These are phyloP conservation scores for Wickerhamomyces canadensis DNA, from an alignment of 805 yeast species.

Conservation along the genomic window DNA sequence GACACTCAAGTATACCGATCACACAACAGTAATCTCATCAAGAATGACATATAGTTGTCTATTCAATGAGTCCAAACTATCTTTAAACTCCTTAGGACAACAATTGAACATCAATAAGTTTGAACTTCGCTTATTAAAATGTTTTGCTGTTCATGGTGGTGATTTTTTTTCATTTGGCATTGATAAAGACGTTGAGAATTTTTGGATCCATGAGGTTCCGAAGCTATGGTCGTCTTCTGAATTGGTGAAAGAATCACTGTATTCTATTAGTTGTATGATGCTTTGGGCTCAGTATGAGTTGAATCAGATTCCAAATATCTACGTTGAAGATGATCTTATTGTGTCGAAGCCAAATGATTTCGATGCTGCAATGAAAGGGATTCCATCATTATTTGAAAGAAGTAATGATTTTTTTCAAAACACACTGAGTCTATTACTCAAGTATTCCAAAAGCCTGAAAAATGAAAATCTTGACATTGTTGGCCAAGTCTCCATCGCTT, in stretches of 20 bases:
- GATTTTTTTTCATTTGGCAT: constrained; percentile 13
- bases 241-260: constrained; percentile 13
- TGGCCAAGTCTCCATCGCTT: constrained; percentile 12
- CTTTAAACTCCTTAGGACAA: constrained; percentile 17
- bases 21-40: too few species aligned
- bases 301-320: constrained; percentile 8
- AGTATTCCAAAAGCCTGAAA: constrained; percentile 1
- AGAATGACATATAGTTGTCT: too few species aligned
- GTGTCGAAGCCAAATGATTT: constrained; percentile 4
- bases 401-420: constrained; percentile 11
- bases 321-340: constrained; percentile 11
- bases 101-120: too few species aligned
- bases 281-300: constrained; percentile 16
- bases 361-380: constrained; percentile 1
- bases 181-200: constrained; percentile 4
- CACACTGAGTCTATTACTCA: constrained; percentile 7
- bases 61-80: background rate
- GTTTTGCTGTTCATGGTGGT: too few species aligned
- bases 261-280: constrained; percentile 15
- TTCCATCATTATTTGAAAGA: constrained; percentile 8
- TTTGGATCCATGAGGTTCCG: constrained; percentile 17
- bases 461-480: constrained; percentile 3
- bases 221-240: constrained; percentile 13
- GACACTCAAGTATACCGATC: too few species aligned
- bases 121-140: too few species aligned